Percentiles rank a stretch among this genome's conserved stretches.
These are phyloP conservation scores for Ogataea degrootiae DNA, from an alignment of 805 yeast species.

Conservation along the genomic window DNA sequence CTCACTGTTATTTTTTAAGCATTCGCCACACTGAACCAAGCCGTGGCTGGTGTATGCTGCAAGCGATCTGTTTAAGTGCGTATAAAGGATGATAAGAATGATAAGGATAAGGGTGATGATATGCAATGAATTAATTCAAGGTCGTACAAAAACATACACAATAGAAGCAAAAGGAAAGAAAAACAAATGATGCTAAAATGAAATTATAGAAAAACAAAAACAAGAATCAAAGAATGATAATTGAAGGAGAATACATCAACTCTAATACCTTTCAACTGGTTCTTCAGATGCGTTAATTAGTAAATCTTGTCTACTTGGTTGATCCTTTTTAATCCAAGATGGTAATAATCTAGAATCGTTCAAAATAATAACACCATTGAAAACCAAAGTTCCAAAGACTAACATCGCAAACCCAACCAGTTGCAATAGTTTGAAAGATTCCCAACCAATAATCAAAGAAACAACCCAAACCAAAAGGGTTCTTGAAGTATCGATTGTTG, in stretches of 20 bases:
- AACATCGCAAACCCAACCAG: constrained; percentile 56
- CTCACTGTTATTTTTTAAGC: too few relatives aligned
- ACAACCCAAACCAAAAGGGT: constrained; percentile 72
- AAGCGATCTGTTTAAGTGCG: too few relatives aligned
- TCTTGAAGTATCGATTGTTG: constrained; percentile 75
- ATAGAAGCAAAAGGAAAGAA: too few relatives aligned
- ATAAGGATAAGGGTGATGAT: too few relatives aligned
- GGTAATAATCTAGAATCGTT: constrained; percentile 47
- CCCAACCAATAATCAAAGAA: constrained; percentile 73
- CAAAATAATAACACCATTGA: constrained; percentile 63
- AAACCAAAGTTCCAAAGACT: constrained; percentile 68
- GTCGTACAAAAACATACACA: too few relatives aligned
- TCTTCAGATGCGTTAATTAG: constrained; percentile 36
- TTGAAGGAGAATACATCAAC: neutral
- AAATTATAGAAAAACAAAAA: too few relatives aligned
- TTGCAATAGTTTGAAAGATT: constrained; percentile 57
- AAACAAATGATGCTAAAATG: too few relatives aligned
- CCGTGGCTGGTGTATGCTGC: too few relatives aligned
- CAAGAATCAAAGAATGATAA: neutral
- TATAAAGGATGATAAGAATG: too few relatives aligned
- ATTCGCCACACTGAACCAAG: too few relatives aligned
- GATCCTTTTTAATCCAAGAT: constrained; percentile 33
- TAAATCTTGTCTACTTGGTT: constrained; percentile 16
- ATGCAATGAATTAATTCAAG: too few relatives aligned
- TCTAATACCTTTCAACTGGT: constrained; percentile 34